A percentile compares a stretch with the other conserved stretches of the same genome.
These are phyloP conservation scores for Ophiostoma himal-ulmi DNA, from an alignment of 2,329 filamentous ascomycete genomes.

Conservation along the genomic window DNA sequence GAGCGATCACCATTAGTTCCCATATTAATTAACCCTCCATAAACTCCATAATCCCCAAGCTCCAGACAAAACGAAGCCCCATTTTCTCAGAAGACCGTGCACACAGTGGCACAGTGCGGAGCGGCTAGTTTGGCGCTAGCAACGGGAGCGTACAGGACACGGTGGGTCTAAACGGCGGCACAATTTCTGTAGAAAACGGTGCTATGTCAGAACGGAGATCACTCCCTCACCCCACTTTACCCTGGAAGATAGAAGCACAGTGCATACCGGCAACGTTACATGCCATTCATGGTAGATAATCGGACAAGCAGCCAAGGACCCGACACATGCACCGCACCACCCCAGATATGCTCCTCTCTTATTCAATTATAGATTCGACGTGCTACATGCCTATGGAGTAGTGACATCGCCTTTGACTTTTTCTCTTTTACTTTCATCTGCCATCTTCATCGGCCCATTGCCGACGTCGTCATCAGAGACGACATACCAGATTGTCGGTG, in stretches of 20 bases:
- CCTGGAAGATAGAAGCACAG: background rate
- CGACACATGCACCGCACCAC: background rate
- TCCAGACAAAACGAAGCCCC: background rate
- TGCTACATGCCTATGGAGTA: slow-evolving; percentile 3
- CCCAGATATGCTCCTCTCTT: background rate
- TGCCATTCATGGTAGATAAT: background rate
- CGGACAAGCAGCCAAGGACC: background rate
- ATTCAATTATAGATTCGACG: background rate
- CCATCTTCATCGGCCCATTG: background rate
- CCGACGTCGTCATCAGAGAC: slow-evolving; percentile 1
- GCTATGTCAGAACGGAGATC: background rate
- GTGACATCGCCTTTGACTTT: background rate
- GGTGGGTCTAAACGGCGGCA: background rate
- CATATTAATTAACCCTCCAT: no score
- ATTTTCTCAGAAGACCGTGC: background rate
- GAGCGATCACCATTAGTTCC: background rate
- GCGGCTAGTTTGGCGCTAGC: background rate
- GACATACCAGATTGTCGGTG: background rate
- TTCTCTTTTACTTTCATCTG: background rate
- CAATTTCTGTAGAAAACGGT: background rate
- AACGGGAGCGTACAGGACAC: background rate
- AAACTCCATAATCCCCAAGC: background rate
- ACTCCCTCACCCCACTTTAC: background rate
- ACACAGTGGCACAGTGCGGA: background rate
- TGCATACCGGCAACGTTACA: slow-evolving; percentile 11